Evolutionary conservation across 140 eudicot genomes (phyloP), one percentile per base, ranked within the genome.

Genomic region (Ambrosia hybrid): DNA sequence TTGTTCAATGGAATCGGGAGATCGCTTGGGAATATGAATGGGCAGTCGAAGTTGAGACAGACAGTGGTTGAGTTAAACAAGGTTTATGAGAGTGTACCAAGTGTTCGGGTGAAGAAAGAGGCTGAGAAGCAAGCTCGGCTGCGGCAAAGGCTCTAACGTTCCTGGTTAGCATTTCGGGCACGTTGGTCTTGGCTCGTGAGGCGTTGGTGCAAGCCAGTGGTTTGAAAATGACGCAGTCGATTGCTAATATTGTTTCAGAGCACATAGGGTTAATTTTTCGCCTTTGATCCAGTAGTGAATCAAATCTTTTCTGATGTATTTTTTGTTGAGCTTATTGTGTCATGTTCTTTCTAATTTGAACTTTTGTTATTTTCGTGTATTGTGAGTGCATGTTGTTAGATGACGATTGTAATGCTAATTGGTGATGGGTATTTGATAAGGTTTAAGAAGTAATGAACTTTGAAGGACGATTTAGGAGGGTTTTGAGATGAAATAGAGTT

Each of bases 1-100:
- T 49, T 86, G 26, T 85, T 85, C 17, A 81, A 81, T 14, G 82
- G 82, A 37, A 85, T 81, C 2, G 71, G 70, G 16, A 85, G 75
- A 66, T 80, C 83, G 21, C 73, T 6, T 0, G 78, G 66, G 55
- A 73, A 77, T 10, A 56, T 62, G 67, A 57, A 58, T 9, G 78
- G 49, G 5, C 52, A 62, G 26, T 58, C 76, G 38, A 33, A 51
- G 9, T 51, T 77, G 5, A 51, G 81, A 56, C 62, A 37, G 55
- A 69, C 39, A 3, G 71, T 63, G 7, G 65, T 51, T 2, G 65
- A 77, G 6, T 12, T 77, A n/a, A 77, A 70, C 49, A 39, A 39
- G 39, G 81, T 77, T 51, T 70, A 77, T 30, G 71, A 51, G 9
- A 61, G 12, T 4, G 26, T n/a, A 10, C 76, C 72, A 11, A 70